These are phyloP conservation scores for Camellia granthamiana DNA, from an alignment of 148 eudicot genomes.

Conservation along the genomic window DNA sequence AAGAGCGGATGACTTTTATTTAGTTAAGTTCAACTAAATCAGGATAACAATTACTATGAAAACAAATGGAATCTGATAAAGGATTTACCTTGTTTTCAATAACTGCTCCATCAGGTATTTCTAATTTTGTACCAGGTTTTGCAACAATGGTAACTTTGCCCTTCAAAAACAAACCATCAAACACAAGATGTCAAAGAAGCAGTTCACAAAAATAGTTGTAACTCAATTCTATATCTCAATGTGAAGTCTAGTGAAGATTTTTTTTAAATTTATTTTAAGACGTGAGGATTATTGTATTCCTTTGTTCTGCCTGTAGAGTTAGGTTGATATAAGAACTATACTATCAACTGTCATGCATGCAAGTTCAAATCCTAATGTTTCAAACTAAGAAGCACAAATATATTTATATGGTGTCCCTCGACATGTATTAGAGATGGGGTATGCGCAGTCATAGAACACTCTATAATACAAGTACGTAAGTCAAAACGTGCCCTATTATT, in stretches of 20 bases:
- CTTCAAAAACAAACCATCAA: slow-evolving; percentile 13
- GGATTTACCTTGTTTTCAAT: slow-evolving; percentile 41
- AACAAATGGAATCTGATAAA: neutral
- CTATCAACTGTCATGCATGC: neutral
- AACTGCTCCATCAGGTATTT: slow-evolving; percentile 44
- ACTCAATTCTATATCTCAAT: neutral
- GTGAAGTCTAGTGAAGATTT: neutral
- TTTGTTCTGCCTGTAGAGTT: too few relatives aligned
- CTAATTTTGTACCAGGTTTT: slow-evolving; percentile 35
- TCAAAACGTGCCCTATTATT: too few relatives aligned
- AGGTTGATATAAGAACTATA: too few relatives aligned
- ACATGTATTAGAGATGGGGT: too few relatives aligned
- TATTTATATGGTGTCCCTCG: too few relatives aligned
- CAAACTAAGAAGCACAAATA: neutral
- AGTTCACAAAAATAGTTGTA: neutral
- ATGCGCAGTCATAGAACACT: too few relatives aligned
- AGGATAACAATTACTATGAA: neutral
- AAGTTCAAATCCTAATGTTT: neutral
- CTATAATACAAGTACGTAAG: too few relatives aligned
- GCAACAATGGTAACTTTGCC: slow-evolving; percentile 38
- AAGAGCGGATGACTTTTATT: neutral
- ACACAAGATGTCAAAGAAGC: neutral
- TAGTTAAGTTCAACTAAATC: neutral
- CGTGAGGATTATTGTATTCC: too few relatives aligned
- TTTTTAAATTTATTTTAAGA: too few relatives aligned